Conservation (phyloP, 441 rosid species). For the Pelargonium cotyledonis region DNA sequence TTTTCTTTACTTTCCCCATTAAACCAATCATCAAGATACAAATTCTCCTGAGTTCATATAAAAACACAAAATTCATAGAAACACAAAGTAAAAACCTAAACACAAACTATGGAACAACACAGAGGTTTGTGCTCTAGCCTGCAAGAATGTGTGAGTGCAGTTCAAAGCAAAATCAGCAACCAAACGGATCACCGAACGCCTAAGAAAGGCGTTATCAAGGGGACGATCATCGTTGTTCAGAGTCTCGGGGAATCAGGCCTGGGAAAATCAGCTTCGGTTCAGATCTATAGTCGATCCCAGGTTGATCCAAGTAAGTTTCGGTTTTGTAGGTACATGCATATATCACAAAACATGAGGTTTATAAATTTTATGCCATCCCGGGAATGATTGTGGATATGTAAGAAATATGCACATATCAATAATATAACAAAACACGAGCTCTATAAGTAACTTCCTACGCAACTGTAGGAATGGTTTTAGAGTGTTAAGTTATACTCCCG, state of each 20-base stretch:
- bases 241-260: conserved; percentile 40
- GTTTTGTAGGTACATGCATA: no score
- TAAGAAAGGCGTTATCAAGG: conserved; percentile 28
- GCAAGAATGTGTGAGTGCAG: conserved; percentile 19
- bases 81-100: neutral
- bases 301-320: conserved; percentile 44
- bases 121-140: conserved; percentile 12
- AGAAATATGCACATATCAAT: no score
- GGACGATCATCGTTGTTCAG: conserved; percentile 32
- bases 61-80: neutral
- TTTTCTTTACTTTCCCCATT: neutral
- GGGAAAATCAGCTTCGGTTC: conserved; percentile 43
- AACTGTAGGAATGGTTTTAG: no score
- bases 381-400: neutral
- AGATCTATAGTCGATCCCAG: conserved; percentile 35
- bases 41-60: neutral
- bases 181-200: conserved; percentile 7
- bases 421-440: no score
- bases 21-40: conserved; percentile 1
- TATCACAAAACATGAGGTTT: no score
- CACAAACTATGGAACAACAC: conserved; percentile 11
- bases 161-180: conserved; percentile 13
- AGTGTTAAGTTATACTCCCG: no score
- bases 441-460: no score
- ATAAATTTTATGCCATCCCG: neutral